These are phyloP conservation scores for Allium cepa DNA, from an alignment of 106 monocot species.

Conservation along the genomic window DNA sequence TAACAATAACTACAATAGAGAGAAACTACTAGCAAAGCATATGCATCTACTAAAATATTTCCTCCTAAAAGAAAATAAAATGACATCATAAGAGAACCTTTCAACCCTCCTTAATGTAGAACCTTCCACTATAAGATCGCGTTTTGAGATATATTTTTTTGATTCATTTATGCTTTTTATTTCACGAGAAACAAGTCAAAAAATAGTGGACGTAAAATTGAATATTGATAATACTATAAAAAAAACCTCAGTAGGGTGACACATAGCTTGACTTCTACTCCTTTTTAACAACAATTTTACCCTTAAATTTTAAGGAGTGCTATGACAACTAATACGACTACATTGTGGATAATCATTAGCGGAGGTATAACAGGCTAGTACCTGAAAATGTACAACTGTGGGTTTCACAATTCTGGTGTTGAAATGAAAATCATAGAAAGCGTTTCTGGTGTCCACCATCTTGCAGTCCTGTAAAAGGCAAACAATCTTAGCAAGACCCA, in stretches of 20 bases:
- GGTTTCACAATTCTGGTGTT: constrained; percentile 62
- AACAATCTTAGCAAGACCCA: neutral
- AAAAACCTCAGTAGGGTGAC: neutral
- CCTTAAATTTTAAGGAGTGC: neutral
- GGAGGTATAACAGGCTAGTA: constrained; percentile 9
- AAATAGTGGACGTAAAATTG: too few species aligned
- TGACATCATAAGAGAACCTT: neutral
- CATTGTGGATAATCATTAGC: neutral
- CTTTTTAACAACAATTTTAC: neutral
- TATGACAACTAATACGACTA: neutral
- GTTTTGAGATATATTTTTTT: neutral
- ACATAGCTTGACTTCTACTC: neutral
- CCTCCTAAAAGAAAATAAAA: neutral
- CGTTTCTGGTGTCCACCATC: constrained; percentile 19
- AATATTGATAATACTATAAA: neutral
- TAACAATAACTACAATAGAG: constrained; percentile 1
- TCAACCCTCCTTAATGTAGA: neutral
- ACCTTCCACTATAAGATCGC: neutral
- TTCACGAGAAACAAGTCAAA: too few species aligned
- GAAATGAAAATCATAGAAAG: constrained; percentile 55
- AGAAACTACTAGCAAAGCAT: neutral
- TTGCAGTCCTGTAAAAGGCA: constrained; percentile 31
- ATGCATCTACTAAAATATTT: neutral
- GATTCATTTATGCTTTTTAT: too few species aligned
- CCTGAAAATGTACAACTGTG: constrained; percentile 69